Evolutionary conservation across 2,329 filamentous ascomycete species (phyloP), one percentile per base, ranked within the genome.

Genomic region (Thelonectria olida): DNA sequence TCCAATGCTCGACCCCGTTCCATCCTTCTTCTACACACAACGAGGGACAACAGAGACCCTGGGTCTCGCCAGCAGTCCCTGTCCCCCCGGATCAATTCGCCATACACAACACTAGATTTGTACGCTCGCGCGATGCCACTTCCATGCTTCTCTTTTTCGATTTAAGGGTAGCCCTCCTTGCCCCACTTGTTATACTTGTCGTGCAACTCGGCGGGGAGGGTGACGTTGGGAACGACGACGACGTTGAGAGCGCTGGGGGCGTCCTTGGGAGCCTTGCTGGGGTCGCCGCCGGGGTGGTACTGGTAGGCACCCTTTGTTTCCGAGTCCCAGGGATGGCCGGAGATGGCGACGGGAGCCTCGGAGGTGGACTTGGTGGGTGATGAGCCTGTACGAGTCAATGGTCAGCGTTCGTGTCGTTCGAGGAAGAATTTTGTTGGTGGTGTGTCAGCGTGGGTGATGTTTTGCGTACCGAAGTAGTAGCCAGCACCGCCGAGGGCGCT

Each of bases 131-230:
- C 54, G 34, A 61, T 55, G 28, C 45, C 54, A 53, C 31, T 54
- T 28, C 34, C 38, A 31, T 5, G 54, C 25, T 58, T 34, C 22
- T 36, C 23, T 62, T 39, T 58, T 47, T 50, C 45, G 52, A 27
- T 61, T 76, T 83, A 92, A 70, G 79, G 79, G 82, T 91, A 98
- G 72, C 93, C 94, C 71, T 98, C 96, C 89, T 98, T 98, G 80
- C 96, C 96, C 89, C 92, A 98, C 87, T 99, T 99, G 92, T 99
- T 99, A 89, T 91, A 98, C 84, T 91, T 91, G 73, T 99, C 96
- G 83, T 99, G 96, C 67, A 97, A 88, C 74, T 90, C 86, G 92
- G 91, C 93, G 76, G 96, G 94, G 71, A 98, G 85, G 75, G 90
- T 96, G 76, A 99, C 94, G 76, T 97, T 91, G 74, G 96, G 96